These are phyloP conservation scores for Letharia columbiana DNA, from an alignment of 495 filamentous ascomycete genomes.

Conservation along the genomic window DNA sequence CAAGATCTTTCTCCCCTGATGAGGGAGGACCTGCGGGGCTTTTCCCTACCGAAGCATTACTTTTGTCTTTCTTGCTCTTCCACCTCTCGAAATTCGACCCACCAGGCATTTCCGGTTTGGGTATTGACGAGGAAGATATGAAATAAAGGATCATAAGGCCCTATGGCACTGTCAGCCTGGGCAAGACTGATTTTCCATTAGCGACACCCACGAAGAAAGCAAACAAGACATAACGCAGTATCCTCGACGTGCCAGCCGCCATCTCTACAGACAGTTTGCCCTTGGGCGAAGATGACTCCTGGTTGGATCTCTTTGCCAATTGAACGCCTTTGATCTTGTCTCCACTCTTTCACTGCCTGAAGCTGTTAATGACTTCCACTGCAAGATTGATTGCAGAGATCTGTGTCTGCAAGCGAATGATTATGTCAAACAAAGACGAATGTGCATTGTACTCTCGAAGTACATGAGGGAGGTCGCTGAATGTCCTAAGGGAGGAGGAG, in stretches of 20 bases:
- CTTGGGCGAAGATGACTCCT: slow-evolving; percentile 5
- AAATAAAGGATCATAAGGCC: slow-evolving; percentile 68
- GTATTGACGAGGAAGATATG: slow-evolving; percentile 62
- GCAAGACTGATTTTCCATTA: neutral
- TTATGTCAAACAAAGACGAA: neutral
- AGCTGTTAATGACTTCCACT: neutral
- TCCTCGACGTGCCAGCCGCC: slow-evolving; percentile 58
- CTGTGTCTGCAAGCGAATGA: neutral
- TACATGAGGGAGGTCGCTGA: neutral
- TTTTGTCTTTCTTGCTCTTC: slow-evolving; percentile 26
- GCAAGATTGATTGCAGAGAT: neutral
- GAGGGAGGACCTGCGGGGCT: neutral
- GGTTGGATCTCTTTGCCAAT: neutral
- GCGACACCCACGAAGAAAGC: slow-evolving; percentile 64
- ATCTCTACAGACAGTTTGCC: slow-evolving; percentile 38
- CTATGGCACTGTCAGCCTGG: slow-evolving; percentile 34
- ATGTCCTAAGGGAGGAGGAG: neutral
- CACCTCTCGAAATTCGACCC: slow-evolving; percentile 20
- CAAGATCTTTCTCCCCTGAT: neutral
- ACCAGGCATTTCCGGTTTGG: slow-evolving; percentile 26
- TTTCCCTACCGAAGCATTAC: neutral
- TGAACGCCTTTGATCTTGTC: neutral
- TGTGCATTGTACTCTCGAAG: neutral
- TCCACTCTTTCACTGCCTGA: neutral
- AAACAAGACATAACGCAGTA: slow-evolving; percentile 82